Base-by-base conservation (phyloP, 768 basidiomycete genomes). In the Hericium alpestre region DNA sequence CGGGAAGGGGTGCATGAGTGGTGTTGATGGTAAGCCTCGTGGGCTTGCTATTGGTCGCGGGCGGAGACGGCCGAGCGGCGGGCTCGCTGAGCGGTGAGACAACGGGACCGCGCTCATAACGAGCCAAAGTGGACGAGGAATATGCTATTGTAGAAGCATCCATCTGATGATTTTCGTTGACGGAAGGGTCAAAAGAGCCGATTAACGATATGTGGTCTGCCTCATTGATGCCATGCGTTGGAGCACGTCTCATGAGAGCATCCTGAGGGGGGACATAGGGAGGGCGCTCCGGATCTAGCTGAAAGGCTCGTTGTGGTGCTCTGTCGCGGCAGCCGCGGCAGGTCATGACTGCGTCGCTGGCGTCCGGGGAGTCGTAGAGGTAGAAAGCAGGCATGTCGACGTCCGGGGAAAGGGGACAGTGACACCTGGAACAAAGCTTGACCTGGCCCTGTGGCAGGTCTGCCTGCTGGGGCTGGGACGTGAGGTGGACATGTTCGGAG, bases 11-110 rank as follows among this genome's bases (percentile, higher is more conserved):
- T 55, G 57, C 70, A 15, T 69, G 71, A 1, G 74, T 68, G 5
- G 73, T 65, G 11, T 43, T 9, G 53, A 23, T 13, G 58, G 43
- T n/a, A 47, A 56, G 46, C 38, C 38, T 12, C 27, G 27, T 16
- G 22, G 49, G 49, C 16, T 51, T 51, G 52, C n/a, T 53, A n/a
- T 38, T 53, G 52, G 52, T 6, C 18, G 20, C 49, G 49, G 49
- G 49, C 20, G 49, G 49, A 22, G 15, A 53, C 57, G 53, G 48
- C 58, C 52, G 57, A 32, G 32, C 32, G 9, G 32, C 32, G 58
- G 57, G 51, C 61, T 56, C 53, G 69, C 16, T 69, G 71, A 1
- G 74, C 67, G 7, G 73, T 65, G 12, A 75, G 7, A 20, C 40
- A 16, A 23, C n/a, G n/a, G 39, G 13, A 18, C n/a, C 15, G 15